Percentiles rank a stretch among this genome's conserved stretches.
phyloP scores from a whole-genome alignment of 2,329 filamentous ascomycete species.

The Juglanconis juglandina region DNA sequence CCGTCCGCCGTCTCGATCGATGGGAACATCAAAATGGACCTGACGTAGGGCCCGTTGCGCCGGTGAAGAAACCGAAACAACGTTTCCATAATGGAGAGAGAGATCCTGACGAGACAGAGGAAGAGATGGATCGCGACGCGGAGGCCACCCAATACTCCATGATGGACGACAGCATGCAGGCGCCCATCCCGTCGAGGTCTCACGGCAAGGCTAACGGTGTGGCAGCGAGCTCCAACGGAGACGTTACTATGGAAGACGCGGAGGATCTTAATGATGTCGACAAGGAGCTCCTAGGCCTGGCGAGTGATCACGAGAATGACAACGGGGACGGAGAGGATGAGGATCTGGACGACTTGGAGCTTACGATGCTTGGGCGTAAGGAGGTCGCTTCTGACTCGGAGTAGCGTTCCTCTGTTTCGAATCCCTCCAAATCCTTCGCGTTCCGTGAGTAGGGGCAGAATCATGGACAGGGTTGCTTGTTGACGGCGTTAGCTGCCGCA shows the following conservation, averaged over 20 bases:
- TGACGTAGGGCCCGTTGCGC: slow-evolving; percentile 44
- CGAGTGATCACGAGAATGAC: slow-evolving; percentile 40
- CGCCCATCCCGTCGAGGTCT: not conserved
- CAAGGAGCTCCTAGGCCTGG: slow-evolving; percentile 47
- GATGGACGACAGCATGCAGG: slow-evolving; percentile 14
- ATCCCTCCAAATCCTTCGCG: no score
- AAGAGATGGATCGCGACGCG: slow-evolving; percentile 30
- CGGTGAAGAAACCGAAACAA: slow-evolving; percentile 39
- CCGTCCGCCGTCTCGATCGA: slow-evolving; percentile 62
- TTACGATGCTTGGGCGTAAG: slow-evolving; percentile 32
- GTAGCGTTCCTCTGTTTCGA: slow-evolving; percentile 6
- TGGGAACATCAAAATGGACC: slow-evolving; percentile 58
- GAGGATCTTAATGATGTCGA: slow-evolving; percentile 54
- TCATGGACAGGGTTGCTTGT: no score
- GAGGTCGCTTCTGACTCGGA: slow-evolving; percentile 30
- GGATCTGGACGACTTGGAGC: slow-evolving; percentile 38
- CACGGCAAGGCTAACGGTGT: slow-evolving; percentile 9
- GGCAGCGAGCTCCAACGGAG: slow-evolving; percentile 33
- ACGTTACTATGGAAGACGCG: slow-evolving; percentile 42
- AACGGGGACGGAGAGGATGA: slow-evolving; percentile 46
- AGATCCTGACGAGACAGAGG: slow-evolving; percentile 32
- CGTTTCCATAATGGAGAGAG: slow-evolving; percentile 25
- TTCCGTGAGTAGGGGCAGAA: no score
- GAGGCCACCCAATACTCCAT: slow-evolving; percentile 21
- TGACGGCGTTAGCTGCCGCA: no score